phyloP scores from a whole-genome alignment of 2,329 filamentous ascomycete genomes.

The Aschersonia sp. region DNA sequence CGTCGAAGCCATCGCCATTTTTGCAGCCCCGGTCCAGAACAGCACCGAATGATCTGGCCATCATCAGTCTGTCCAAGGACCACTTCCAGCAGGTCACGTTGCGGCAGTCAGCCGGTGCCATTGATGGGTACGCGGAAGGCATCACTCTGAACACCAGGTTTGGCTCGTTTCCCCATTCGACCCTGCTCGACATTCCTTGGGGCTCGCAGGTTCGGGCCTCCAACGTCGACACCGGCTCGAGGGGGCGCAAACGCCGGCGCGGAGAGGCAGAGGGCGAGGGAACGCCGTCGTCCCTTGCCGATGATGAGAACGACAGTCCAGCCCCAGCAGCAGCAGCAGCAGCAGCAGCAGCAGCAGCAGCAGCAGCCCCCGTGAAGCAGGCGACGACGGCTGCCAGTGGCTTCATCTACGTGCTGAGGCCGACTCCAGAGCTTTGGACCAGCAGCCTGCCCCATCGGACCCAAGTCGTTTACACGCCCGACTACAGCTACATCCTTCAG shows the following conservation, averaged over 20 bases:
- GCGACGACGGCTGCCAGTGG: constrained; percentile 45
- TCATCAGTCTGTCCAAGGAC: constrained; percentile 81
- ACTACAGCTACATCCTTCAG: constrained; percentile 75
- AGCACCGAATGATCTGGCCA: constrained; percentile 52
- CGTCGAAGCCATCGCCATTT: constrained; percentile 53
- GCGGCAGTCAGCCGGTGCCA: constrained; percentile 41
- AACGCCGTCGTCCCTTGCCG: constrained; percentile 18
- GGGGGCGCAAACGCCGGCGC: constrained; percentile 54
- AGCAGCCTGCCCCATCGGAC: constrained; percentile 66
- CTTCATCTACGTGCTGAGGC: constrained; percentile 65
- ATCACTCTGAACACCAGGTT: constrained; percentile 84
- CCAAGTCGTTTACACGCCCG: constrained; percentile 75
- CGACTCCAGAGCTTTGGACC: constrained; percentile 74
- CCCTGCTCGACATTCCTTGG: constrained; percentile 67
- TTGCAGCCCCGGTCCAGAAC: constrained; percentile 54
- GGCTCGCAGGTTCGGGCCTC: constrained; percentile 85
- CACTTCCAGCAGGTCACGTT: constrained; percentile 65
- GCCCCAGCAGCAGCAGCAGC: constrained; percentile 11
- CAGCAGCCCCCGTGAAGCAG: constrained; percentile 23
- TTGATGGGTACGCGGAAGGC: constrained; percentile 61
- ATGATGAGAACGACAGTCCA: constrained; percentile 16
- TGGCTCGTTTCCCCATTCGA: constrained; percentile 75
- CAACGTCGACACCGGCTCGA: constrained; percentile 79
- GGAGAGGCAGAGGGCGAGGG: constrained; percentile 28
- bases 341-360: constrained; percentile 7